Evolutionary conservation across 176 grass and related monocot species (phyloP).

Genomic region (Zoysia japonica): DNA sequence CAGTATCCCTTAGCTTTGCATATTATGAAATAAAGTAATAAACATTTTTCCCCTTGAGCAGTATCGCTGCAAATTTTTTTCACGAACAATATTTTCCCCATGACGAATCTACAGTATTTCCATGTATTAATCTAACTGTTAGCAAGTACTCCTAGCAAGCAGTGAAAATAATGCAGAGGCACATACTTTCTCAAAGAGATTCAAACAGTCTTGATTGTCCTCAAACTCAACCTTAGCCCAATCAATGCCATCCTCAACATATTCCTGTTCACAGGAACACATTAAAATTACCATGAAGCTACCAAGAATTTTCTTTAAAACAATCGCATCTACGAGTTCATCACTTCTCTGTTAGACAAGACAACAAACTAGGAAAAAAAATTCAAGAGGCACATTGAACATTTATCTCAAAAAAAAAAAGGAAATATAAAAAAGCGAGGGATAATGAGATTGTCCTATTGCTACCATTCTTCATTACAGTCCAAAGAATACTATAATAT

Average conservation of each 20-base stretch:
- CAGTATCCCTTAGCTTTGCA: neutral
- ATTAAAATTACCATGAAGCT: neutral
- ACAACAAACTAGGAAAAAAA: conserved; percentile 9
- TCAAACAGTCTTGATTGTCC: conserved; percentile 89
- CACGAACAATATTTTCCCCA: conserved; percentile 2
- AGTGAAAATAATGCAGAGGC: conserved; percentile 11
- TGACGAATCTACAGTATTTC: neutral
- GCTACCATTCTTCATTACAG: neutral
- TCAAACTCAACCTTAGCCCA: conserved; percentile 99
- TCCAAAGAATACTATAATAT: conserved; percentile 11
- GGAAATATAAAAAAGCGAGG: neutral
- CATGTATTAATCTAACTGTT: neutral
- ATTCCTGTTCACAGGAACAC: conserved; percentile 61
- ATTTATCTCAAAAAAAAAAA: neutral
- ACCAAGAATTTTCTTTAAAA: neutral
- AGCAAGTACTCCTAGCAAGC: neutral
- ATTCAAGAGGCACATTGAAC: conserved; percentile 13
- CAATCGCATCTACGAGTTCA: neutral
- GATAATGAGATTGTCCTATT: conserved; percentile 7
- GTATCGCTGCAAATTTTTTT: neutral
- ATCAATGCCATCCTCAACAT: conserved; percentile 96
- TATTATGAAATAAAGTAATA: conserved; percentile 14
- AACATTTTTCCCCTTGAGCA: neutral
- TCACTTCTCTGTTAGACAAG: conserved; percentile 19
- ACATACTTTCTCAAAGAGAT: conserved; percentile 92